Base-by-base conservation (phyloP, 345 rosid genomes). In the Murraya paniculata region DNA sequence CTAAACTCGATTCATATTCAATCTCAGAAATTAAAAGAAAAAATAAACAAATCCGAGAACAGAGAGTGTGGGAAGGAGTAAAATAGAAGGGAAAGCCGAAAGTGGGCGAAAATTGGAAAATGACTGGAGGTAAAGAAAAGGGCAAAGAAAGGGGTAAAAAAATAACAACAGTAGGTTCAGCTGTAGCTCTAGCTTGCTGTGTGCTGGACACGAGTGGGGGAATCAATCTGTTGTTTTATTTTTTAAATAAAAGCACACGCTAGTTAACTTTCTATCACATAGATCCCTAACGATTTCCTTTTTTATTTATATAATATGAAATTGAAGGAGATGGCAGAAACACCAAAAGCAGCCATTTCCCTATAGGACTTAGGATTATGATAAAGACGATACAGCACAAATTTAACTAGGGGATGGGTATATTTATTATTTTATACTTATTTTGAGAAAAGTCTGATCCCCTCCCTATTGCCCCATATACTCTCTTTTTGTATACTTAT, bases 1-100 rank as follows among this genome's bases (percentile, higher is more conserved):
- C 90, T 83, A 85, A 71, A 38, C 39, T 45, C 57, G 38, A 68
- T 74, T 28, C 78, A 75, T 75, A 75, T 50, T 36, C 33, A 64
- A 75, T 45, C 24, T 9, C 45, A 74, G 35, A 45, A 18, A 45
- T 45, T 45, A 45, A 11, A 45, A 13, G 18, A 45, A 45, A 45
- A 3, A 45, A 45, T 45, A 45, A 25, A 9, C 21, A 64, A 30
- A 25, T 9, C 25, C 4, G 19, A 22, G 7, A 14, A 56, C 35
- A 22, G 5, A 59, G 48, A 22, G 68, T 33, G 60, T 77, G 60
- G 5, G 55, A 7, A 56, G 4, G 39, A 30, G 77, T 3, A 4
- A 57, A 24, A 30, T 58, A 64, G 14, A 57, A 21, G 68, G 22
- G 24, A 31, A 45, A 48, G 27, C 3, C 33, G 39, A 50, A 6